Conservation (phyloP, 2,329 filamentous ascomycete genomes). For the Stemphylium vesicarium region DNA sequence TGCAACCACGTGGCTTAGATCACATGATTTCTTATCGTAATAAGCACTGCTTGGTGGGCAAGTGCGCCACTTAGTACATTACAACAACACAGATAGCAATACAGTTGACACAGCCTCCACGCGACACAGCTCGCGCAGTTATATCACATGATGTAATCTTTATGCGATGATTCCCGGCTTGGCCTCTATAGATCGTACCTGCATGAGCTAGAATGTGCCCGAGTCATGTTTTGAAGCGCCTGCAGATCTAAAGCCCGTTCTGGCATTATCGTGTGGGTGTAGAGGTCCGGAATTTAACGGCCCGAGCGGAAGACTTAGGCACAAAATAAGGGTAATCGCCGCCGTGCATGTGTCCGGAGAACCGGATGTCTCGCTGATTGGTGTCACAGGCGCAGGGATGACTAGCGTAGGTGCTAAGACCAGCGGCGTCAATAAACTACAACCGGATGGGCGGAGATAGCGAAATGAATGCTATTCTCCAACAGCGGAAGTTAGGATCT, state of each 20-base stretch:
- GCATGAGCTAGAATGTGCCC: not conserved
- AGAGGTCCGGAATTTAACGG: not conserved
- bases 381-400: not conserved
- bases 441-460: not conserved
- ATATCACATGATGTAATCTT: not conserved
- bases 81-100: not conserved
- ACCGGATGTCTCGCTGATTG: not conserved
- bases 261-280: no score
- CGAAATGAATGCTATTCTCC: not conserved
- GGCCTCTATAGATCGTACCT: not conserved
- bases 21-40: not conserved
- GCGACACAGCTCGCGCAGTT: not conserved
- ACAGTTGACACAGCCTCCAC: not conserved
- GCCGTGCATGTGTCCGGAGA: not conserved
- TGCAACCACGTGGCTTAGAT: not conserved
- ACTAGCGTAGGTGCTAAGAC: not conserved
- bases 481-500: not conserved
- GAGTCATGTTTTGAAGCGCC: not conserved
- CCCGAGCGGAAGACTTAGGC: not conserved
- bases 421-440: not conserved
- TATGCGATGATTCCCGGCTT: not conserved
- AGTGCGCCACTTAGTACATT: not conserved
- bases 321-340: not conserved
- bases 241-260: not conserved
- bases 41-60: not conserved